phyloP scores from a whole-genome alignment of 352 stramenopile species.

The Aphanomyces euteiches region DNA sequence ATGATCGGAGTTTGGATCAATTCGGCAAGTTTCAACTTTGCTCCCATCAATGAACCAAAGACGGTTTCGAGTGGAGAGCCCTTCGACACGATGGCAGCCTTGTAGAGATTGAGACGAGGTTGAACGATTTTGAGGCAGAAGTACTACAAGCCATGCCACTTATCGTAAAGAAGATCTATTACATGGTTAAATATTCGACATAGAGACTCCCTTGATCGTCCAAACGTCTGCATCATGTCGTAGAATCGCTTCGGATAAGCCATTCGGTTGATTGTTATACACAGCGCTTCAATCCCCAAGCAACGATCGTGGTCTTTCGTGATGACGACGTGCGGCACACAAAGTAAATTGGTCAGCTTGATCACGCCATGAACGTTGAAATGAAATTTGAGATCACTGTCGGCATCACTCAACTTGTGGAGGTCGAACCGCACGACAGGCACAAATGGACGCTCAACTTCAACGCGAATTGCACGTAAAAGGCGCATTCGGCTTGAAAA shows the following conservation, averaged over 20 bases:
- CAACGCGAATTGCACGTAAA: background rate
- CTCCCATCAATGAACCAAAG: slow-evolving; percentile 17
- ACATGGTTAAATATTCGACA: slow-evolving; percentile 10
- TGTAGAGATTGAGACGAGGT: background rate
- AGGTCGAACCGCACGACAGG: background rate
- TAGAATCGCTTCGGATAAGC: background rate
- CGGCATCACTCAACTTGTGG: slow-evolving; percentile 1
- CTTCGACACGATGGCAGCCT: background rate
- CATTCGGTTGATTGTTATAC: slow-evolving; percentile 10
- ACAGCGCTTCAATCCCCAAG: background rate
- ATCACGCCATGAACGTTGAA: background rate
- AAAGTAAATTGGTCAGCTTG: background rate
- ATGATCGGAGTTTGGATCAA: background rate
- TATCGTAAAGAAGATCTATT: background rate
- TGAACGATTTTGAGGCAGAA: slow-evolving; percentile 13
- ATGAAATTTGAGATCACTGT: slow-evolving; percentile 15
- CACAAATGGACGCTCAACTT: background rate
- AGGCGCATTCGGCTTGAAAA: background rate
- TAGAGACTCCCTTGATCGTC: slow-evolving; percentile 5
- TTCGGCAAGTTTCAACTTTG: slow-evolving; percentile 13
- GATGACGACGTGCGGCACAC: background rate
- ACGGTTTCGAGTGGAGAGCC: background rate
- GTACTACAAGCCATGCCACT: background rate
- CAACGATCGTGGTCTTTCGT: slow-evolving; percentile 4
- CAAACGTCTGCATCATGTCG: slow-evolving; percentile 23